A percentile compares a stretch with the other conserved stretches of the same genome.
Conservation (phyloP, 257 asterid species). For the Parsonsia alboflavescens region DNA sequence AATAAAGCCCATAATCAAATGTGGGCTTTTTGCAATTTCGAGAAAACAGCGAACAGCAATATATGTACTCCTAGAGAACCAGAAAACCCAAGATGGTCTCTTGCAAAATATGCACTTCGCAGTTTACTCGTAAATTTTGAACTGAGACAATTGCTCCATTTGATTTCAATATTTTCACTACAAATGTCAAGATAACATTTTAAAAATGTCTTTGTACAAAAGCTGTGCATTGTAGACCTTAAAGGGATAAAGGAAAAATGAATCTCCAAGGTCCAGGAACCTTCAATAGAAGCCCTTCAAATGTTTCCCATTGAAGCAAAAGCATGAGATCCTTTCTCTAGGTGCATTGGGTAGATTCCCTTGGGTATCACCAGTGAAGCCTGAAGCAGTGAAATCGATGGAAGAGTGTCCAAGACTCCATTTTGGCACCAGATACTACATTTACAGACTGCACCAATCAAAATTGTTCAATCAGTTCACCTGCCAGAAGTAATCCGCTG, state of each 20-base stretch:
- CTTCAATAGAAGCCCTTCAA: not conserved
- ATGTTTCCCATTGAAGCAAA: too few relatives aligned
- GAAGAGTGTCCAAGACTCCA: not conserved
- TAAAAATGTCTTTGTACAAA: not conserved
- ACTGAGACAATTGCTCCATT: not conserved
- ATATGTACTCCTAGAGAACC: not conserved
- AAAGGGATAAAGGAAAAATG: not conserved
- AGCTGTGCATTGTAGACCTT: not conserved
- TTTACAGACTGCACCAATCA: not conserved
- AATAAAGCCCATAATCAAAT: not conserved
- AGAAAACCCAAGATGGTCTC: not conserved
- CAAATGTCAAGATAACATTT: not conserved
- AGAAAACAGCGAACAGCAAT: not conserved
- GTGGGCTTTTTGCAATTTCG: not conserved
- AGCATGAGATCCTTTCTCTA: not conserved
- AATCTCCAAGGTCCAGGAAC: not conserved
- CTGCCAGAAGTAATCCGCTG: not conserved
- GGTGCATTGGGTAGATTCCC: not conserved
- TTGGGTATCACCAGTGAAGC: not conserved
- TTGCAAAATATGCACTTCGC: not conserved
- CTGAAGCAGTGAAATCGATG: not conserved
- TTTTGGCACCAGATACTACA: not conserved
- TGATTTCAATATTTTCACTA: not conserved
- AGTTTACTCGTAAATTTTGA: not conserved
- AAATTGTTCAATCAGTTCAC: not conserved